Base-by-base conservation (phyloP, 2,329 filamentous ascomycete species). In the Alternaria gaisen region DNA sequence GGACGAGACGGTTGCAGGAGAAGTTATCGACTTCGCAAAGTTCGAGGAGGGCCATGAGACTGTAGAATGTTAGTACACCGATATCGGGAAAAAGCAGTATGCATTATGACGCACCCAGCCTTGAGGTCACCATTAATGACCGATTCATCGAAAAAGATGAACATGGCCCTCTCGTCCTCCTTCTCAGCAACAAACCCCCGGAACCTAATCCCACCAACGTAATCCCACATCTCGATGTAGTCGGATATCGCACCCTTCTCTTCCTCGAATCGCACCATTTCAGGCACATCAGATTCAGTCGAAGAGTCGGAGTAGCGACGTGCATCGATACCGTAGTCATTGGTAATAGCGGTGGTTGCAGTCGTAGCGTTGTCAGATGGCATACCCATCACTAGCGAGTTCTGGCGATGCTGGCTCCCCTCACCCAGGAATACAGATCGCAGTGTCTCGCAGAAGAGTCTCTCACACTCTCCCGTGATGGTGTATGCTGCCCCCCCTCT, bases 401-500 rank as follows among this genome's bases (percentile, higher is more conserved):
- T 90, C 88, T 89, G 86, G 85, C 84, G 83, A 80, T 83, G 87
- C 86, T 84, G 81, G 83, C 89, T 89, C 91, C 90, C 89, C 93
- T 96, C 93, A 97, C 92, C 94, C 87, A 91, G 91, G 89, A 97
- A 97, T 85, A 92, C 91, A 85, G 90, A 85, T 84, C 88, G 91
- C 89, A 97, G 92, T 87, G 90, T 90, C 90, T 94, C 93, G 85
- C 94, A 97, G 88, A 97, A 97, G 90, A 97, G 94, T 87, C 94
- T 97, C 93, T 97, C 94, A 97, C 94, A 97, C 92, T 97, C 93
- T 93, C 91, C 93, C 92, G 91, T 93, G 87, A 97, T 97, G 85
- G 90, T 90, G 83, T 92, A 89, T 91, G 92, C 89, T 90, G 93
- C 93, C 93, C 93, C 93, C 91, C 91, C 91, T 90, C 81, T 83